Evolutionary conservation across 2,329 filamentous ascomycete genomes (phyloP), one percentile per base, ranked within the genome.

Genomic region (Myriosclerotinia curreyana): DNA sequence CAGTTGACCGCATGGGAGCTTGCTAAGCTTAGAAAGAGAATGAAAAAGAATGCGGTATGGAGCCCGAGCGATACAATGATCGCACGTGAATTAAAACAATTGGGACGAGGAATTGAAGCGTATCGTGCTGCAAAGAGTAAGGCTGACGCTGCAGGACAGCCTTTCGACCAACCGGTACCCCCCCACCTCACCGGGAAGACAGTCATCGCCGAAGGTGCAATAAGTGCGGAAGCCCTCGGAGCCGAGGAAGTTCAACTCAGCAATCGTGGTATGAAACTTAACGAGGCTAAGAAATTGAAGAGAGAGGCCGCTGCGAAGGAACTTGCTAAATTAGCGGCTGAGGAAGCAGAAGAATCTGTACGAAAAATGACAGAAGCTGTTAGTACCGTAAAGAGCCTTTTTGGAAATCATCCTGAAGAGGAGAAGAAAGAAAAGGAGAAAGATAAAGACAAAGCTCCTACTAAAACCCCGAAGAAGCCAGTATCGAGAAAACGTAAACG

Each of bases 31-130:
- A 81, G 91, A 66, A 95, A 95, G 77, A 83, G 89, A 22, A 95
- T 95, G 91, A 95, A 95, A 82, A 95, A 95, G 81, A 95, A 95
- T 72, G 89, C 90, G 0, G 87, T 90, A 5, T 95, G 91, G 91
- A 87, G 85, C 3, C 91, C 91, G 0, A 93, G 89, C 67, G 89
- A 91, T 70, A 93, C 91, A 0, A 95, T 95, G 91, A 90, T 94
- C 68, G 85, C 89, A 20, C 82, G 90, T 38, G 90, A 94, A 75
- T 82, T 95, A 0, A 89, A 89, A 74, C 80, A 81, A 25, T 81
- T 91, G 22, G 87, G 87, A 1, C 86, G 91, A 52, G 86, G 86
- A 3, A 80, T 85, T 20, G 86, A 87, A 60, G 83, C 83, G 8
- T 88, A 83, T 70, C 80, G 78, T 51, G 80, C 80, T 52, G 87